Evolutionary conservation across 2,329 filamentous ascomycete genomes (phyloP).

Genomic region (Aulographum hederae): DNA sequence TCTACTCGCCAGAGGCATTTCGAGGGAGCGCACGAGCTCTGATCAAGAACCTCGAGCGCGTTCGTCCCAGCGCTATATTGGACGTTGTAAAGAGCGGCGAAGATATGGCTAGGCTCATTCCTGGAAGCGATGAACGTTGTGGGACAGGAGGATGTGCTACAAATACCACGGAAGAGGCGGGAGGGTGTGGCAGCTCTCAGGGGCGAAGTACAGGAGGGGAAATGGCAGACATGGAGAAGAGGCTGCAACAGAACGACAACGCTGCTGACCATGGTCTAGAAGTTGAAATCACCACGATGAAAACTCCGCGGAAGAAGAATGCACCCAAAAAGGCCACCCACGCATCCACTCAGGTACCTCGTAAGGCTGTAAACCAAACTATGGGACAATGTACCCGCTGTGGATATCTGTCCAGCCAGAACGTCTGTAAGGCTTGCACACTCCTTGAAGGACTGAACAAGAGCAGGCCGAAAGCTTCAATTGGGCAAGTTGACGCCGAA

Average conservation of each 20-base stretch:
- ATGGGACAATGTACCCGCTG: slow-evolving; percentile 74
- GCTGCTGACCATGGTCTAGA: slow-evolving; percentile 28
- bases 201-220: slow-evolving; percentile 52
- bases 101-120: slow-evolving; percentile 84
- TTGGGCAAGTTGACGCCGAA: slow-evolving; percentile 10
- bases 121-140: slow-evolving; percentile 31
- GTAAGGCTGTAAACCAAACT: slow-evolving; percentile 40
- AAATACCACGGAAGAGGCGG: slow-evolving; percentile 25
- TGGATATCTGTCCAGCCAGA: slow-evolving; percentile 90
- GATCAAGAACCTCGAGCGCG: slow-evolving; percentile 88
- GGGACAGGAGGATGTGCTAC: slow-evolving; percentile 16
- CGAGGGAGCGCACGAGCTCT: slow-evolving; percentile 76
- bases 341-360: too few species aligned
- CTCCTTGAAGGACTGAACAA: slow-evolving; percentile 85
- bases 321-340: too few species aligned
- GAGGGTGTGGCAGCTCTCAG: slow-evolving; percentile 58
- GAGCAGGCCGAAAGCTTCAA: slow-evolving; percentile 26
- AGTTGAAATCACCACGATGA: slow-evolving; percentile 7
- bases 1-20: slow-evolving; percentile 95
- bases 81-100: slow-evolving; percentile 91
- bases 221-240: slow-evolving; percentile 66
- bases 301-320: too few species aligned
- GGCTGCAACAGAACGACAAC: slow-evolving; percentile 45
- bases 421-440: slow-evolving; percentile 82
- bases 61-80: slow-evolving; percentile 82